Evolutionary conservation across 345 rosid genomes (phyloP).

Genomic region (Populus ilicifolia): DNA sequence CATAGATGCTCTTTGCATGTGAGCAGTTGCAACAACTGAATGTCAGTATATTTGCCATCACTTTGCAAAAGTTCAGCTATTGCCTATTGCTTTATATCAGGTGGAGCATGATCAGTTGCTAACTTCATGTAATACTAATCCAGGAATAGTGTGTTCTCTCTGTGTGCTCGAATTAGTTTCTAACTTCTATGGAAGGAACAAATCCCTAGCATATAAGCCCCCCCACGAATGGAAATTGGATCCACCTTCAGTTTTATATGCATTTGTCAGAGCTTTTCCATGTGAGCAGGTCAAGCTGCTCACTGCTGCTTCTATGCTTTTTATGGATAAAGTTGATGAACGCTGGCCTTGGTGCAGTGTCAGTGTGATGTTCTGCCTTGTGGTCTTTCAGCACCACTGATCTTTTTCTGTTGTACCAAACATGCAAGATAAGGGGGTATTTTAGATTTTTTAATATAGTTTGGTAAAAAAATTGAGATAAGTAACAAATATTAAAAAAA

Average conservation of each 20-base stretch:
- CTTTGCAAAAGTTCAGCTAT: conserved; percentile 26
- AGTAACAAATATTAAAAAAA: too few species aligned
- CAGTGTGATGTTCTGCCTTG: neutral
- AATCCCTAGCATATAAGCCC: neutral
- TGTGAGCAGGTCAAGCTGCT: conserved; percentile 51
- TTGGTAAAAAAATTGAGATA: too few species aligned
- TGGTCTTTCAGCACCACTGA: neutral
- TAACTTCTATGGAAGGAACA: neutral
- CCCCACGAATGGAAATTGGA: neutral
- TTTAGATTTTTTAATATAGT: too few species aligned
- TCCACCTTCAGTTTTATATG: neutral
- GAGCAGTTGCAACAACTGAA: conserved; percentile 47
- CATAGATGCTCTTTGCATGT: conserved; percentile 27
- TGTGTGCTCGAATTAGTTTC: neutral
- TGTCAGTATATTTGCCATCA: conserved; percentile 4
- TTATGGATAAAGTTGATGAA: neutral
- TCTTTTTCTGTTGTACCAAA: neutral
- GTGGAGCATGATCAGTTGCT: neutral
- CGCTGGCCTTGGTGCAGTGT: neutral
- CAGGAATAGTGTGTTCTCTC: neutral
- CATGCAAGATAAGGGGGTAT: neutral
- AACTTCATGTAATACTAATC: conserved; percentile 3
- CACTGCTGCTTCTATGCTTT: neutral
- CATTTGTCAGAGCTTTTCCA: conserved; percentile 12
- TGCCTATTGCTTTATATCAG: conserved; percentile 20